Evolutionary conservation across 2,329 filamentous ascomycete species (phyloP).

Genomic region (Penicillium sumatraense): DNA sequence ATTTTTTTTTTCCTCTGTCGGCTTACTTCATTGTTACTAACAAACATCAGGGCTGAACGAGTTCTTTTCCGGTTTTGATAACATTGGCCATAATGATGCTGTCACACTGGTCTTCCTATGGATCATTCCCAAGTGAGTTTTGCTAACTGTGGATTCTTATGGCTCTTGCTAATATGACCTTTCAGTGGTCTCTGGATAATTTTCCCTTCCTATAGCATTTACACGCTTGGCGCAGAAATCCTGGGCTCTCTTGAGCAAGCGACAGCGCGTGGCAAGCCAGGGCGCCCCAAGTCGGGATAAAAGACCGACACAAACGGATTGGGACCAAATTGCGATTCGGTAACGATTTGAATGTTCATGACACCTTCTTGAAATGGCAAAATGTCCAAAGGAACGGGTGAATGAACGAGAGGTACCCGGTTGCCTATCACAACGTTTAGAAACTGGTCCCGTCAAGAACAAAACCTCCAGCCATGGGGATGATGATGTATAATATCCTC

Average conservation of each 20-base stretch:
- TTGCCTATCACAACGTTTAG: not conserved
- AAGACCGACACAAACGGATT: too few relatives aligned
- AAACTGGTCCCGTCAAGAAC: too few relatives aligned
- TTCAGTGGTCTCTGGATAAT: constrained; percentile 66
- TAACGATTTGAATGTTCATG: not conserved
- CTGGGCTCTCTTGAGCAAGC: constrained; percentile 58
- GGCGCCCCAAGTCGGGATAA: constrained; percentile 37
- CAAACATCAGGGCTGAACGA: constrained; percentile 59
- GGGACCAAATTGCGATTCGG: not conserved
- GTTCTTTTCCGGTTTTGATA: constrained; percentile 62
- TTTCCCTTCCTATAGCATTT: constrained; percentile 66
- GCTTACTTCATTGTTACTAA: not conserved
- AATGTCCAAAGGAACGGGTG: not conserved
- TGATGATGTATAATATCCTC: too few relatives aligned
- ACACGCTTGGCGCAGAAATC: constrained; percentile 65
- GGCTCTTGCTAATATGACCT: constrained; percentile 1
- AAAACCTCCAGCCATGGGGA: not conserved
- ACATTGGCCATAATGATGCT: constrained; percentile 66
- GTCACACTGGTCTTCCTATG: constrained; percentile 61
- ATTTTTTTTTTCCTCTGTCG: not conserved
- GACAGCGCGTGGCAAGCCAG: constrained; percentile 29
- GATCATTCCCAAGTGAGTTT: constrained; percentile 68
- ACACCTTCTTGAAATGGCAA: not conserved
- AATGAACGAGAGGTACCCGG: not conserved
- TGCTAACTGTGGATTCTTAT: not conserved